Conservation (phyloP, 2,329 filamentous ascomycete genomes). For the Clonostachys sp. region DNA sequence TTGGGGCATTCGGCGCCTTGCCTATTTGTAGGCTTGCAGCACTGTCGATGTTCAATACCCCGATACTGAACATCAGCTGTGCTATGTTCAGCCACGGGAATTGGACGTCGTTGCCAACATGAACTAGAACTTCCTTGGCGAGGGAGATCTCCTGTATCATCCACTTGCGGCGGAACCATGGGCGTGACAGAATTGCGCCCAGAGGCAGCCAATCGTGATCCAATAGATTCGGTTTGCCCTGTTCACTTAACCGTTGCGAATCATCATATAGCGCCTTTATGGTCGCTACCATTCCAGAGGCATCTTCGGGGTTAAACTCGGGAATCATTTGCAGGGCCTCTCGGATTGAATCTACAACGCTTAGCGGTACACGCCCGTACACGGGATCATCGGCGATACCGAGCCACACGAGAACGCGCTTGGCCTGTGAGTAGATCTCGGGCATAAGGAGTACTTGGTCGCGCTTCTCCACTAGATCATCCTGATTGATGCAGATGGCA, state of each 20-base stretch:
- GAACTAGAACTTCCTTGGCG: not conserved
- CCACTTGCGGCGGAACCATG: not conserved
- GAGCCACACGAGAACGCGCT: not conserved
- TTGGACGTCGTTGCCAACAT: too few species aligned
- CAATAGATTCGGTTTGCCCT: not conserved
- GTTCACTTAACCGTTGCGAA: not conserved
- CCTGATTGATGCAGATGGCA: not conserved
- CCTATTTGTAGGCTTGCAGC: too few species aligned
- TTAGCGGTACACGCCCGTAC: too few species aligned
- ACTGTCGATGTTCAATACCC: too few species aligned
- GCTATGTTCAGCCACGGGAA: too few species aligned
- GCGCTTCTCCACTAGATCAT: not conserved
- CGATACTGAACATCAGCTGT: too few species aligned
- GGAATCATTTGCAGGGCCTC: too few species aligned
- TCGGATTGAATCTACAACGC: too few species aligned
- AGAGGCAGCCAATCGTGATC: not conserved
- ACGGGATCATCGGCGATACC: not conserved
- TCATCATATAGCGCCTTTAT: too few species aligned
- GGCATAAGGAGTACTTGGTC: not conserved
- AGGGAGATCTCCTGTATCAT: not conserved
- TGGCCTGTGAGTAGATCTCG: not conserved
- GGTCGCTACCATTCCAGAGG: too few species aligned
- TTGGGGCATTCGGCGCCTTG: too few species aligned
- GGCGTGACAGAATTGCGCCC: not conserved
- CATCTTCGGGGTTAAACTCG: too few species aligned